phyloP scores from a whole-genome alignment of 2,329 filamentous ascomycete species.

The Talaromyces sp. region DNA sequence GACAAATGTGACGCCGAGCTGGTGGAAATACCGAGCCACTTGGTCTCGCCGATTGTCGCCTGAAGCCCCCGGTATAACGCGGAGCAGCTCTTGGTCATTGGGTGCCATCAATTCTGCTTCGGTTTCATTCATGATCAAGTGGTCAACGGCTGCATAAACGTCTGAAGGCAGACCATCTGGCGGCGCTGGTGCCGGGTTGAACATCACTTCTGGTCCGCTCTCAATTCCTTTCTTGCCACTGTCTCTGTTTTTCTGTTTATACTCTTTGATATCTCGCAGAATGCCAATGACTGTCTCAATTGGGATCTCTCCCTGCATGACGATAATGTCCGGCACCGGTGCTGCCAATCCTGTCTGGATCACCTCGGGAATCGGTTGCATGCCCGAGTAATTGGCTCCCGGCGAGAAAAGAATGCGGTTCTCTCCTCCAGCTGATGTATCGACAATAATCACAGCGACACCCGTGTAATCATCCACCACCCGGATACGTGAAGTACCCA shows the following conservation, averaged over 20 bases:
- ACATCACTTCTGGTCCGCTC: slow-evolving; percentile 57
- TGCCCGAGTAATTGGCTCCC: slow-evolving; percentile 59
- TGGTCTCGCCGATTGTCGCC: slow-evolving; percentile 48
- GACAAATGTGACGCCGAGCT: slow-evolving; percentile 66
- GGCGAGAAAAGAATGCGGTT: slow-evolving; percentile 72
- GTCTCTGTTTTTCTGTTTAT: slow-evolving; percentile 41
- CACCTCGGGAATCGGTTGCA: slow-evolving; percentile 35
- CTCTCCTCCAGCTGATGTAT: slow-evolving; percentile 62
- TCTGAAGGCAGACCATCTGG: slow-evolving; percentile 63
- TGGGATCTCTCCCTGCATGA: slow-evolving; percentile 76
- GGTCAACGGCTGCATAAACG: slow-evolving; percentile 63
- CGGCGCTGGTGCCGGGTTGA: slow-evolving; percentile 85
- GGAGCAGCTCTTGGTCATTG: slow-evolving; percentile 29
- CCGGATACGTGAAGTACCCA: slow-evolving; percentile 54
- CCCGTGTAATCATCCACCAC: slow-evolving; percentile 55
- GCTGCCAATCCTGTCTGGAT: slow-evolving; percentile 28
- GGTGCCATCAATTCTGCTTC: slow-evolving; percentile 72
- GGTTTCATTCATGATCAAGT: slow-evolving; percentile 86
- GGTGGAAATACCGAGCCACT: slow-evolving; percentile 59
- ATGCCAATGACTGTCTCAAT: slow-evolving; percentile 60
- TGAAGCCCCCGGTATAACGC: slow-evolving; percentile 25
- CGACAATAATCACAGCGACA: slow-evolving; percentile 70
- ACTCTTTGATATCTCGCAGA: slow-evolving; percentile 35
- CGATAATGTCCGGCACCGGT: slow-evolving; percentile 56
- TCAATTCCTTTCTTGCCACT: slow-evolving; percentile 30